Evolutionary conservation across 768 basidiomycete genomes (phyloP).

Genomic region (Strobilomyces echinocephalus): DNA sequence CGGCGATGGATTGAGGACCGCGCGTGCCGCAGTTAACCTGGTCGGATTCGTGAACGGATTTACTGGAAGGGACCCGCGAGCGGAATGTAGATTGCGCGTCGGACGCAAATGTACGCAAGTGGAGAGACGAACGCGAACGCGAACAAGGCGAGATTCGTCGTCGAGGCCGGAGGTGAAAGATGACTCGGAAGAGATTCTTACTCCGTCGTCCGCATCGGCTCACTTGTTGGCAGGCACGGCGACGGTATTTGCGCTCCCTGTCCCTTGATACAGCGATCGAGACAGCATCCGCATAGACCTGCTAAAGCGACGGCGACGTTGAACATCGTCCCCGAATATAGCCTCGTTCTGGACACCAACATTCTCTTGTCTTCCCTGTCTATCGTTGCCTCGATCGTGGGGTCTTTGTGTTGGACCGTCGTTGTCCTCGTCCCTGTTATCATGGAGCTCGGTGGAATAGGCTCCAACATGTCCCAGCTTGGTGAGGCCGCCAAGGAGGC

Average conservation of each 20-base stretch:
- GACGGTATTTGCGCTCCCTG: slow-evolving; percentile 68
- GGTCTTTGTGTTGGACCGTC: slow-evolving; percentile 79
- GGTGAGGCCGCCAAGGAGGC: slow-evolving; percentile 72
- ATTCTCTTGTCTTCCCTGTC: slow-evolving; percentile 82
- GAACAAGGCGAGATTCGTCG: slow-evolving; percentile 66
- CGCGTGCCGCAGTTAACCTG: slow-evolving; percentile 65
- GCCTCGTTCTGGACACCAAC: slow-evolving; percentile 93
- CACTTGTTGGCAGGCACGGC: slow-evolving; percentile 50
- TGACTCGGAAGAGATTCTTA: slow-evolving; percentile 60
- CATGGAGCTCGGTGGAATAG: slow-evolving; percentile 95
- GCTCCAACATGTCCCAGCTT: slow-evolving; percentile 56
- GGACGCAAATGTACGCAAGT: slow-evolving; percentile 60
- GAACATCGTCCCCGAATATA: slow-evolving; percentile 76
- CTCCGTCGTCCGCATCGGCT: slow-evolving; percentile 5
- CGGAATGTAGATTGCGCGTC: slow-evolving; percentile 66
- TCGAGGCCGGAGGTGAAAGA: slow-evolving; percentile 56
- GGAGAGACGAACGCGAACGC: slow-evolving; percentile 65
- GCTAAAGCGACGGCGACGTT: slow-evolving; percentile 39
- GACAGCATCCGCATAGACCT: slow-evolving; percentile 25
- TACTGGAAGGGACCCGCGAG: slow-evolving; percentile 47
- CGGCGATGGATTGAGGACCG: slow-evolving; percentile 40
- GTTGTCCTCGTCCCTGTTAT: slow-evolving; percentile 91
- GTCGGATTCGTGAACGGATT: slow-evolving; percentile 73
- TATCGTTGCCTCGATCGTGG: slow-evolving; percentile 68
- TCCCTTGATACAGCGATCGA: slow-evolving; percentile 26